Base-by-base conservation (phyloP, 75 land plant genomes). In the Ceratopteris richardii region DNA sequence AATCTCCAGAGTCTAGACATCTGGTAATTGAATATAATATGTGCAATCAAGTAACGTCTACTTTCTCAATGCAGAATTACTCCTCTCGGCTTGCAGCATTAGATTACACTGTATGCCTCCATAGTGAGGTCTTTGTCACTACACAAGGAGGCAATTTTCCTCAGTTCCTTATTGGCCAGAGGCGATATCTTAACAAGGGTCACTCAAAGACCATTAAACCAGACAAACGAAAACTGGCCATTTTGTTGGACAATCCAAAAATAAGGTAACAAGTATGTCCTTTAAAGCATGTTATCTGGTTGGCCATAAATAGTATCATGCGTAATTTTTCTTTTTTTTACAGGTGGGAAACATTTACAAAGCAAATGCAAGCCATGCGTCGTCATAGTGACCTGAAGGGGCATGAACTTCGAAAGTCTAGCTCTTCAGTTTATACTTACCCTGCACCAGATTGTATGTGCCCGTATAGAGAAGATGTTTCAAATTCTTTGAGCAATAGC, bases 361-460 rank as follows among this genome's bases (percentile, higher is more conserved):
- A 79, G 23, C 85, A 80, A 24, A 72, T 95, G 82, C 63, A 76
- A 39, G 83, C 48, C 64, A 95, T 95, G 82, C 81, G 83, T 53
- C 29, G 68, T 26, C 97, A 90, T 33, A 90, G 87, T 53, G 99
- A 95, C 61, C 60, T 79, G 26, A 95, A 95, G 58, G 96, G 97
- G 5, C 59, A 79, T 64, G 85, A 81, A 55, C 50, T 77, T 1
- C 86, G 87, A 63, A 84, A 89, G 62, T 80, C 82, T 20, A 82
- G 68, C 51, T 92, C 86, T 46, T 86, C 96, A 0, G 71, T 86
- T 41, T 95, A 95, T 42, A 84, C 83, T 26, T 95, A 73, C 31
- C 99, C 99, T 14, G 83, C 86, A 59, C 99, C 99, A 1, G 97
- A 95, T 60, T 95, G 99, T 67, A 90, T 95, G 99, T 87, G 97